phyloP scores from a whole-genome alignment of 495 filamentous ascomycete species.

The Parathielavia appendiculata region DNA sequence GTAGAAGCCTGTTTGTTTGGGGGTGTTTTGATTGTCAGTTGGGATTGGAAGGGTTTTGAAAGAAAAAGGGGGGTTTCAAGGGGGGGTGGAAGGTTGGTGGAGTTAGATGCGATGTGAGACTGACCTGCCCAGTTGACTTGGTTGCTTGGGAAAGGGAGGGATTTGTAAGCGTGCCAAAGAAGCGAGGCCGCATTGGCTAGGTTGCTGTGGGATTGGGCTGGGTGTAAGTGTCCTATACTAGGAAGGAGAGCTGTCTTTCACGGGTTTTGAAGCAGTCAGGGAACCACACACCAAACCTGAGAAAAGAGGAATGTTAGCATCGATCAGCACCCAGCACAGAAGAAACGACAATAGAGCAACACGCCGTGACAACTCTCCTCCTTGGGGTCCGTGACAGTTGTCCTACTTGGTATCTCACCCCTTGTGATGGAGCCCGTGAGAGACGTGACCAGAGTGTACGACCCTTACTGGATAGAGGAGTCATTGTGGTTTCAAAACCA shows the following conservation, averaged over 20 bases:
- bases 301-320: not conserved
- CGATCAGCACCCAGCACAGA: not conserved
- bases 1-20: slow-evolving; percentile 61
- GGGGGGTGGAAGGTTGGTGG: not conserved
- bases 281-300: not conserved
- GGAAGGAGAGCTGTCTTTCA: not conserved
- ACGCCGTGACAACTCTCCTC: no score
- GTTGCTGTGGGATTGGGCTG: slow-evolving; percentile 51
- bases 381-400: no score
- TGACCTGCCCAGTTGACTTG: slow-evolving; percentile 81
- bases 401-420: no score
- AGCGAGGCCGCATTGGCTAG: slow-evolving; percentile 78
- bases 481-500: no score
- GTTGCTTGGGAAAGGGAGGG: slow-evolving; percentile 66
- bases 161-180: slow-evolving; percentile 78
- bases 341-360: no score
- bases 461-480: no score
- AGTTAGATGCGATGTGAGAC: slow-evolving; percentile 17
- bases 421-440: no score
- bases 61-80: slow-evolving; percentile 3
- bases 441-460: no score
- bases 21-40: not conserved
- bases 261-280: not conserved
- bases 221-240: not conserved
- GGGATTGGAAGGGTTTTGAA: not conserved